A percentile compares a stretch with the other conserved stretches of the same genome.
phyloP scores from a whole-genome alignment of 768 basidiomycete genomes.

The Holtermannia corniformis region DNA sequence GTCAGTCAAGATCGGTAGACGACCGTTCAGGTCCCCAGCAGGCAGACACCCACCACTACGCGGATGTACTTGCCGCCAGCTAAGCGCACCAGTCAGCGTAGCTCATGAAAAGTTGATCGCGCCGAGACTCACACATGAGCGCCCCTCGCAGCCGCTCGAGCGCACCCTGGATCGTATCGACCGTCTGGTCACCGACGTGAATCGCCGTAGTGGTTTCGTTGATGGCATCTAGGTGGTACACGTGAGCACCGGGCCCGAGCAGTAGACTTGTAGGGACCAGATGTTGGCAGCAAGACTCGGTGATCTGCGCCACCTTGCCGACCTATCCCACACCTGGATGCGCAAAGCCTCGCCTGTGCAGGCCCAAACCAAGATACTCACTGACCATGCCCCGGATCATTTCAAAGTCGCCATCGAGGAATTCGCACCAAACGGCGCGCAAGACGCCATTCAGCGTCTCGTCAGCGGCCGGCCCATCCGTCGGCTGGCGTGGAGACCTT shows the following conservation, averaged over 20 bases:
- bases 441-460: slow-evolving; percentile 71
- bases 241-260: no score
- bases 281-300: no score
- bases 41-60: background rate
- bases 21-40: no score
- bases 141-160: slow-evolving; percentile 64
- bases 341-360: background rate
- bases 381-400: slow-evolving; percentile 66
- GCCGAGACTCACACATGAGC: slow-evolving; percentile 53
- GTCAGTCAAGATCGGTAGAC: slow-evolving; percentile 3
- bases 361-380: slow-evolving; percentile 42
- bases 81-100: slow-evolving; percentile 9
- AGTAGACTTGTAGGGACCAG: no score
- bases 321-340: no score
- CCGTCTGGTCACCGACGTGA: slow-evolving; percentile 65
- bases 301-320: no score
- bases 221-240: slow-evolving; percentile 51
- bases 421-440: slow-evolving; percentile 62
- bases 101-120: background rate
- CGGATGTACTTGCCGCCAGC: slow-evolving; percentile 46
- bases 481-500: slow-evolving; percentile 16
- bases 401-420: slow-evolving; percentile 78
- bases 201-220: slow-evolving; percentile 72
- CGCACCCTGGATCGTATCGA: slow-evolving; percentile 62
- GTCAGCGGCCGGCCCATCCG: slow-evolving; percentile 54